phyloP scores from a whole-genome alignment of 345 rosid genomes.

The Mercurialis annua region DNA sequence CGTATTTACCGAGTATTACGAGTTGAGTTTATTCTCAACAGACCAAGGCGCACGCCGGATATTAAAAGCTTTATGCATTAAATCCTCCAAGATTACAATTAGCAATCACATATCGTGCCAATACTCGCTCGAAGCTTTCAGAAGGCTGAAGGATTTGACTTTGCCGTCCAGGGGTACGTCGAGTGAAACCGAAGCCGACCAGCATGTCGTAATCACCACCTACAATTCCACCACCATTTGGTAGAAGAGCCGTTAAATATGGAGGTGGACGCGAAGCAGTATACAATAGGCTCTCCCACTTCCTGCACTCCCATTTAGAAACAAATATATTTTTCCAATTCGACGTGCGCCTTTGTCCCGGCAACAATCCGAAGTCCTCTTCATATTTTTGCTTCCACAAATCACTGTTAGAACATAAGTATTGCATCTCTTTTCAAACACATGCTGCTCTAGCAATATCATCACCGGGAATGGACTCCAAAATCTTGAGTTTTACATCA shows the following conservation, averaged over 20 bases:
- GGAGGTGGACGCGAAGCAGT: constrained; percentile 6
- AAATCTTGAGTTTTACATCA: constrained; percentile 61
- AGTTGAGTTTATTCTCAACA: no score
- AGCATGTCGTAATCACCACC: constrained; percentile 42
- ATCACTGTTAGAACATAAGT: constrained; percentile 19
- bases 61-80: constrained; percentile 4
- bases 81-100: constrained; percentile 38
- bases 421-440: constrained; percentile 23
- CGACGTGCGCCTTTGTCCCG: neutral
- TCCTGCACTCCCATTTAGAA: constrained; percentile 32
- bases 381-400: constrained; percentile 26
- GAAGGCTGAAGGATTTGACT: neutral
- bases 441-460: constrained; percentile 42
- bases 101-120: constrained; percentile 19
- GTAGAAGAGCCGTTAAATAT: constrained; percentile 11
- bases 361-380: constrained; percentile 23
- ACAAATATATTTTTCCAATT: constrained; percentile 50
- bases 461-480: constrained; percentile 52
- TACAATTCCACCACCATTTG: neutral
- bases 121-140: no score
- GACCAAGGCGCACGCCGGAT: no score
- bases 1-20: no score
- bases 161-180: constrained; percentile 9
- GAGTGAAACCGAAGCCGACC: constrained; percentile 24
- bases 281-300: constrained; percentile 20